Conservation (phyloP, 2,329 filamentous ascomycete genomes). For the Allantophomopsis lycopodina region DNA sequence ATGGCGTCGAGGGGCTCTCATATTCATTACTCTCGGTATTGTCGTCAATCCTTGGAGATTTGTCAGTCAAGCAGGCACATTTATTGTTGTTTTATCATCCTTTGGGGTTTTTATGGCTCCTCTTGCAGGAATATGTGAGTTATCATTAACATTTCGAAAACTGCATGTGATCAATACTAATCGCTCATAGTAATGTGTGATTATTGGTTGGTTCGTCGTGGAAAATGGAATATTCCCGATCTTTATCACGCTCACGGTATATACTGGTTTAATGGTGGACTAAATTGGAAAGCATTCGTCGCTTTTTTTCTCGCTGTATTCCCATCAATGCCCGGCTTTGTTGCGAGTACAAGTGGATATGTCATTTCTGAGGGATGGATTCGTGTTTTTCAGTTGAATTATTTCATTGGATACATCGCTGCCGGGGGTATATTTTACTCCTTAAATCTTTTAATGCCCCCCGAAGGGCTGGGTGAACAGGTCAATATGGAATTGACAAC, state of each 20-base stretch:
- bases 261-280: neutral
- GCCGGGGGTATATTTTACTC: conserved; percentile 2
- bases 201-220: neutral
- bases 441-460: conserved; percentile 2
- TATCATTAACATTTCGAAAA: neutral
- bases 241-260: conserved; percentile 3
- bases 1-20: conserved; percentile 29
- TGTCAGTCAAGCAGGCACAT: neutral
- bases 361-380: conserved; percentile 2
- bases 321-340: conserved; percentile 5
- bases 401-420: conserved; percentile 5
- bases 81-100: neutral
- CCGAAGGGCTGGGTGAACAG: conserved; percentile 2
- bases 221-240: conserved; percentile 2
- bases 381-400: conserved; percentile 5
- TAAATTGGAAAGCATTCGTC: neutral
- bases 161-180: no score
- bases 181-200: neutral
- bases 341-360: conserved; percentile 3
- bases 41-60: neutral
- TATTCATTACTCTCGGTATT: conserved; percentile 12
- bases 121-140: neutral
- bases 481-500: conserved; percentile 2
- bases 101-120: neutral
- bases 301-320: conserved; percentile 4